phyloP scores from a whole-genome alignment of 2,329 filamentous ascomycete genomes.

The Blastomyces silverae region DNA sequence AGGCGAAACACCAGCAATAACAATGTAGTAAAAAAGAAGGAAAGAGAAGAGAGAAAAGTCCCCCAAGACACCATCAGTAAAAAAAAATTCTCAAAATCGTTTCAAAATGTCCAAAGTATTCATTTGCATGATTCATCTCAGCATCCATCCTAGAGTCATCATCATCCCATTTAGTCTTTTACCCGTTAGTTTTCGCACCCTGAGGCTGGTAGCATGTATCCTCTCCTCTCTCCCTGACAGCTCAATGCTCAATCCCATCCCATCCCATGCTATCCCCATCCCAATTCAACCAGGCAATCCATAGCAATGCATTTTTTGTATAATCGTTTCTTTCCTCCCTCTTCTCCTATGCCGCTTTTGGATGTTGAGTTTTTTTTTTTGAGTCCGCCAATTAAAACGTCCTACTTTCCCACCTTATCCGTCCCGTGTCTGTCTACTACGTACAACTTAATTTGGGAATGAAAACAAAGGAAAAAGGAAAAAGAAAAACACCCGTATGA shows the following conservation, averaged over 20 bases:
- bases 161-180: not conserved
- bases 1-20: no score
- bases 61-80: no score
- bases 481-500: no score
- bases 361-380: not conserved
- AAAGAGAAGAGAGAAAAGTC: no score
- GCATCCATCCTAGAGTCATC: not conserved
- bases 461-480: not conserved
- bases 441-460: not conserved
- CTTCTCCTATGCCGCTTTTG: not conserved
- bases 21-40: no score
- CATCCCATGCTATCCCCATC: not conserved
- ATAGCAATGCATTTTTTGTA: not conserved
- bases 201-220: not conserved
- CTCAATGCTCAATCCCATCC: not conserved
- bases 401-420: not conserved
- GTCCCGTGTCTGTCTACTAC: not conserved
- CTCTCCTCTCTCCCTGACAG: not conserved
- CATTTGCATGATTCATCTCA: slow-evolving; percentile 4
- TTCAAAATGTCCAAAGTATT: slow-evolving; percentile 1
- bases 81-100: not conserved
- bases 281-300: not conserved
- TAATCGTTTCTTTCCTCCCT: not conserved
- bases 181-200: not conserved
- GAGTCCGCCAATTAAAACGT: not conserved